Percentiles rank a stretch among this genome's conserved stretches.
phyloP scores from a whole-genome alignment of 192 early-diverging fungal species.

The Chytriomyces confervae region DNA sequence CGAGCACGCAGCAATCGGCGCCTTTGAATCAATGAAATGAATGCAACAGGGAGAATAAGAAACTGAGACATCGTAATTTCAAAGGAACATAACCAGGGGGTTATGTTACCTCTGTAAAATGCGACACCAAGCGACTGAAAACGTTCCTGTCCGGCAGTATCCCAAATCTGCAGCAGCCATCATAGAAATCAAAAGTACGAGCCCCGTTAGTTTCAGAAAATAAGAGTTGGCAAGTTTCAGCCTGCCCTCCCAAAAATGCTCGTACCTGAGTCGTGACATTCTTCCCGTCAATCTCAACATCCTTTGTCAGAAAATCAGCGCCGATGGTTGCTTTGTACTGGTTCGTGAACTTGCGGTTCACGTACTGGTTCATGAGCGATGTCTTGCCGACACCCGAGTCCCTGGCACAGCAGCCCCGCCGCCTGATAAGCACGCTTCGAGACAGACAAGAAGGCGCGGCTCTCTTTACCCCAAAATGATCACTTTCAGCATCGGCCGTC shows the following conservation, averaged over 20 bases:
- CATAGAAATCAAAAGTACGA: slow-evolving; percentile 8
- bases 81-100: background rate
- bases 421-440: background rate
- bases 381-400: slow-evolving; percentile 90
- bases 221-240: slow-evolving; percentile 11
- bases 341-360: slow-evolving; percentile 94
- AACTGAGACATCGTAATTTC: background rate
- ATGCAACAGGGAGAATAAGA: background rate
- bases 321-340: slow-evolving; percentile 99
- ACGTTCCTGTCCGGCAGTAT: slow-evolving; percentile 98
- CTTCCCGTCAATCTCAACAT: slow-evolving; percentile 90
- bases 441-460: background rate
- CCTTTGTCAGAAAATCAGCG: slow-evolving; percentile 98
- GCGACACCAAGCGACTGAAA: slow-evolving; percentile 99
- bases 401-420: background rate
- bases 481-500: slow-evolving; percentile 60
- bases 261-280: slow-evolving; percentile 92
- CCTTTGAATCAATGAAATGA: slow-evolving; percentile 48
- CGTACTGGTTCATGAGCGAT: slow-evolving; percentile 99
- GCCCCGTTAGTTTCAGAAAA: background rate
- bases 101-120: slow-evolving; percentile 78
- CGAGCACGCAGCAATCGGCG: slow-evolving; percentile 98
- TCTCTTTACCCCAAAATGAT: slow-evolving; percentile 72
- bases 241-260: background rate
- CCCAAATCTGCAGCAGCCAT: slow-evolving; percentile 79